These are phyloP conservation scores for Torrubiellomyces zombiae DNA, from an alignment of 2,329 filamentous ascomycete species.

Conservation along the genomic window DNA sequence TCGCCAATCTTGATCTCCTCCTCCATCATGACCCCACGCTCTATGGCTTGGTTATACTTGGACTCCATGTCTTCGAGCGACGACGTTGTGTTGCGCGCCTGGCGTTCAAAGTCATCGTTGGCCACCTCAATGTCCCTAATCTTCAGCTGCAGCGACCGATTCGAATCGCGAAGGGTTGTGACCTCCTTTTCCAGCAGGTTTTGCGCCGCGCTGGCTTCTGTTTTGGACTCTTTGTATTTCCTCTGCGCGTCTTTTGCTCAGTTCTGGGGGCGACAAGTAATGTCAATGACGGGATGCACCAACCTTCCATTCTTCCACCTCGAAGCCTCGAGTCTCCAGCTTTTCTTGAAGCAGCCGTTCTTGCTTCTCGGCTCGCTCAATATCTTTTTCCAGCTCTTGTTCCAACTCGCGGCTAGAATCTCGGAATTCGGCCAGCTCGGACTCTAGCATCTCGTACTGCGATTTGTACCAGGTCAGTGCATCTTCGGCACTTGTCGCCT, in stretches of 20 bases:
- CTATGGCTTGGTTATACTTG: constrained; percentile 90
- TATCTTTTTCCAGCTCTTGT: constrained; percentile 85
- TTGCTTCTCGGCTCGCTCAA: constrained; percentile 87
- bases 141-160: constrained; percentile 64
- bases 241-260: constrained; percentile 32
- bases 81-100: constrained; percentile 87
- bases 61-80: constrained; percentile 93
- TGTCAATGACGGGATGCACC: constrained; percentile 11
- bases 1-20: constrained; percentile 86
- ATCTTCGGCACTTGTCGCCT: constrained; percentile 44
- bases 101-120: constrained; percentile 95
- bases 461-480: constrained; percentile 87
- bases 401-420: constrained; percentile 88
- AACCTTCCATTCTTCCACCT: constrained; percentile 98
- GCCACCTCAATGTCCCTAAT: constrained; percentile 91
- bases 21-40: constrained; percentile 82
- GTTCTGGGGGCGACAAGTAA: no score
- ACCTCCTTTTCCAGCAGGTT: constrained; percentile 88
- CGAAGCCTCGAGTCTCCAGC: constrained; percentile 67
- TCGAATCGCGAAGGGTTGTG: constrained; percentile 71
- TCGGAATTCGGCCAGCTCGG: constrained; percentile 85
- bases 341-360: constrained; percentile 76
- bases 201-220: constrained; percentile 71
- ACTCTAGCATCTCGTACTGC: constrained; percentile 85
- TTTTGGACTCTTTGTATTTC: constrained; percentile 91